These are phyloP conservation scores for Sporothrix pallida DNA, from an alignment of 2,329 filamentous ascomycete genomes.

Conservation along the genomic window DNA sequence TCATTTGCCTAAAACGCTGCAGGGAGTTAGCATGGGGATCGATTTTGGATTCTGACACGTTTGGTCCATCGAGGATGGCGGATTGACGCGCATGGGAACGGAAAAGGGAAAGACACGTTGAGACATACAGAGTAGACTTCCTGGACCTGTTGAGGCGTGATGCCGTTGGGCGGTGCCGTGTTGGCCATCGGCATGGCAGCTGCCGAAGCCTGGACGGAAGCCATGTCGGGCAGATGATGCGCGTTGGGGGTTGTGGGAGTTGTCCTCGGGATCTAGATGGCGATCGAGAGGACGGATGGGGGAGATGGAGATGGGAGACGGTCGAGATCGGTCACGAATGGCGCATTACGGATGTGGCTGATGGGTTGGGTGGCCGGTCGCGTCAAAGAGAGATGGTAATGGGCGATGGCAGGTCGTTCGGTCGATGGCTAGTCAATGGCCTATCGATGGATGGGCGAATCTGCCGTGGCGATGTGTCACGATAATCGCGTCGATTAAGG, in stretches of 20 bases:
- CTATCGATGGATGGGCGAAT: background rate
- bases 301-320: background rate
- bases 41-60: too few species aligned
- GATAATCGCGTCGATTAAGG: slow-evolving; percentile 21
- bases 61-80: background rate
- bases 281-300: slow-evolving; percentile 3
- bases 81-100: background rate
- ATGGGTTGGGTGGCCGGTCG: background rate
- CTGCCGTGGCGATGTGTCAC: background rate
- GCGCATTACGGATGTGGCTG: slow-evolving; percentile 31
- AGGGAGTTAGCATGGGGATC: background rate
- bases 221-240: slow-evolving; percentile 61
- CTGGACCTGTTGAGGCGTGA: slow-evolving; percentile 79
- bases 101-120: background rate
- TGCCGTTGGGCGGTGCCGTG: slow-evolving; percentile 65
- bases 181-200: slow-evolving; percentile 68
- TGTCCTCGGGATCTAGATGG: slow-evolving; percentile 9
- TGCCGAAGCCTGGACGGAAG: slow-evolving; percentile 76
- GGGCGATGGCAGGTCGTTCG: background rate
- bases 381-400: slow-evolving; percentile 8
- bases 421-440: background rate
- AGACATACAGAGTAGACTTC: slow-evolving; percentile 58
- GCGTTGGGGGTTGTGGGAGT: background rate
- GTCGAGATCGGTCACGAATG: slow-evolving; percentile 23
- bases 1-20: slow-evolving; percentile 90